These are phyloP conservation scores for Cladosporium cucumerinum DNA, from an alignment of 2,329 filamentous ascomycete species.

Conservation along the genomic window DNA sequence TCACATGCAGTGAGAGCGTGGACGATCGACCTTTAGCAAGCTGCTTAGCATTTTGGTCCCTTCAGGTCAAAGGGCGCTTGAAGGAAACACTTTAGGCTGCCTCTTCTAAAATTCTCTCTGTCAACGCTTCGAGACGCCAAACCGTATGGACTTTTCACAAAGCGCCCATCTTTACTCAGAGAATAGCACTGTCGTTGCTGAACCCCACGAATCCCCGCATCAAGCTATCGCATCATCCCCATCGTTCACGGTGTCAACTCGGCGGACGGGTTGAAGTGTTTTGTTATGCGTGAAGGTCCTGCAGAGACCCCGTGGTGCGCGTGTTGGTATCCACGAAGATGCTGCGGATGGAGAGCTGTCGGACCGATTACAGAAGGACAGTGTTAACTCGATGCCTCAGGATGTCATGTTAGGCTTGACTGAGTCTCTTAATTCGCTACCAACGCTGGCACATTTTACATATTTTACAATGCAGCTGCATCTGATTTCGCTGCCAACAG, in stretches of 20 bases:
- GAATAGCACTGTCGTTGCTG: neutral
- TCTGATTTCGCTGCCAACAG: neutral
- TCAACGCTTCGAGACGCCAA: neutral
- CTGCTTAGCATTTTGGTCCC: neutral
- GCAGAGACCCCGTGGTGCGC: constrained; percentile 4
- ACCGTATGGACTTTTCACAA: neutral
- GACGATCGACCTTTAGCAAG: neutral
- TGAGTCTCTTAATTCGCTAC: neutral
- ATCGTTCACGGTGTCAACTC: constrained; percentile 14
- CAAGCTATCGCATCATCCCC: neutral
- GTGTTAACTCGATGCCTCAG: neutral
- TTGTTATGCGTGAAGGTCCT: constrained; percentile 5
- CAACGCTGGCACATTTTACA: neutral
- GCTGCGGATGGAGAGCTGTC: neutral
- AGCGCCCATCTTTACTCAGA: neutral
- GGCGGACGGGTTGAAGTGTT: neutral
- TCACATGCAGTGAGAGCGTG: neutral
- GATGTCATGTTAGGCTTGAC: neutral
- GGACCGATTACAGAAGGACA: neutral
- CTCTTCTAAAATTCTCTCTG: neutral
- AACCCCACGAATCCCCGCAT: constrained; percentile 1
- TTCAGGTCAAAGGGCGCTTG: neutral
- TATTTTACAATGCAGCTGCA: neutral
- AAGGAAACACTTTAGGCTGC: neutral
- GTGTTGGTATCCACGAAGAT: neutral